Conservation (phyloP, 2,329 filamentous ascomycete genomes). For the Xylariaceae sp. region DNA sequence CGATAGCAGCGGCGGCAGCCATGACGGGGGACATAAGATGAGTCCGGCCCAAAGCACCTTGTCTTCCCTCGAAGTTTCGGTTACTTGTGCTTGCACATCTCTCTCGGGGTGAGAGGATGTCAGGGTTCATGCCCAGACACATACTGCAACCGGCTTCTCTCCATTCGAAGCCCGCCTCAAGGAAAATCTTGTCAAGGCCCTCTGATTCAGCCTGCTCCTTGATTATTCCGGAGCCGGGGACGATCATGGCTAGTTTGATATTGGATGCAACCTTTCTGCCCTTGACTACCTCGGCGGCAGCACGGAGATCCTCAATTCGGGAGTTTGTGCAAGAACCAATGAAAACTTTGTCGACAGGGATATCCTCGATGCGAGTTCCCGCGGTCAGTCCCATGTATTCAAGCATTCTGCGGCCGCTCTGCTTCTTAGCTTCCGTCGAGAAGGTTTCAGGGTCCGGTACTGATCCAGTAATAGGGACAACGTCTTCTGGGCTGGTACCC, state of each 20-base stretch:
- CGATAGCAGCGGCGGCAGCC: conserved; percentile 85
- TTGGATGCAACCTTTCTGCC: conserved; percentile 83
- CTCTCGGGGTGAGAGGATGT: conserved; percentile 87
- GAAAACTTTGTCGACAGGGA: conserved; percentile 90
- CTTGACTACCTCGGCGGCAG: conserved; percentile 78
- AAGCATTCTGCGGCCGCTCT: conserved; percentile 71
- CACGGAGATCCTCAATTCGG: conserved; percentile 88
- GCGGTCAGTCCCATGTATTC: conserved; percentile 94
- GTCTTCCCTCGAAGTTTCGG: conserved; percentile 94
- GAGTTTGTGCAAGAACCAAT: conserved; percentile 98
- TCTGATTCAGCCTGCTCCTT: conserved; percentile 88
- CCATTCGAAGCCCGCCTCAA: conserved; percentile 93
- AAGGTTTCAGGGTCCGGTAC: conserved; percentile 91
- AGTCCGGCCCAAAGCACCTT: conserved; percentile 85
- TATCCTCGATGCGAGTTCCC: conserved; percentile 87
- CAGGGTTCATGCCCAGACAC: conserved; percentile 99
- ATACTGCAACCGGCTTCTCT: conserved; percentile 97
- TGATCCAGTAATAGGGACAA: conserved; percentile 86
- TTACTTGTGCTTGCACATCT: conserved; percentile 94
- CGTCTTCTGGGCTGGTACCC: conserved; percentile 95
- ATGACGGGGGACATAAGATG: conserved; percentile 97
- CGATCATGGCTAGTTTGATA: conserved; percentile 91
- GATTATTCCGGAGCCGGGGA: conserved; percentile 90
- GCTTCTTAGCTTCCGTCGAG: conserved; percentile 70
- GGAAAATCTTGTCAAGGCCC: conserved; percentile 88